Evolutionary conservation across 495 filamentous ascomycete species (phyloP).

Genomic region (Annulohypoxylon bovei): DNA sequence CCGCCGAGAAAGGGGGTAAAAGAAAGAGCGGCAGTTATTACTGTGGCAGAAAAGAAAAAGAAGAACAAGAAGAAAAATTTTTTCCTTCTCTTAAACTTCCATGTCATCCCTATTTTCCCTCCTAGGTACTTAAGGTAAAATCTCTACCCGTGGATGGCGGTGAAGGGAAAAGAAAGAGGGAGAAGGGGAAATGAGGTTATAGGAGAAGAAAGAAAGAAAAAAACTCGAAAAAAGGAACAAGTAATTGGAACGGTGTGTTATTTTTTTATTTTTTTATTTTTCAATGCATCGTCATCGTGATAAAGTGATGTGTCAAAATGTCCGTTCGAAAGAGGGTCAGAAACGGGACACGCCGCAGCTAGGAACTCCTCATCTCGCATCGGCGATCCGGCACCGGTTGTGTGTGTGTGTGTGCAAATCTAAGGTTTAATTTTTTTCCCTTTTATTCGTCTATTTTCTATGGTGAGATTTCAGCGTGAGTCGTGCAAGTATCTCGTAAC

Average conservation of each 20-base stretch:
- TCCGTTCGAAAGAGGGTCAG: constrained; percentile 5
- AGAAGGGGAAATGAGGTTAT: background rate
- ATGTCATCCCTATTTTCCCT: constrained; percentile 3
- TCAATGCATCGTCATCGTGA: constrained; percentile 21
- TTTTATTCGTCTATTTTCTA: no score
- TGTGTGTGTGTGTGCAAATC: constrained; percentile 25
- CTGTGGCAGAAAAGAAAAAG: constrained; percentile 12
- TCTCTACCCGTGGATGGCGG: constrained; percentile 3
- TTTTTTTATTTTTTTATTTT: background rate
- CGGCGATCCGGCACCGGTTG: constrained; percentile 35
- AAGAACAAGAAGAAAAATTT: background rate
- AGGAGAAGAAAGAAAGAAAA: background rate
- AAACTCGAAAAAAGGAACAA: background rate
- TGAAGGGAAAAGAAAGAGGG: constrained; percentile 23
- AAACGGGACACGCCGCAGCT: constrained; percentile 22
- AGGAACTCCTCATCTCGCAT: constrained; percentile 39
- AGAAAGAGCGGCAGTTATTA: constrained; percentile 13
- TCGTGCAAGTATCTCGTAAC: constrained; percentile 20
- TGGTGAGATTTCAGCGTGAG: constrained; percentile 24
- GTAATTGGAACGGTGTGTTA: background rate
- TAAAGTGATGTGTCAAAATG: constrained; percentile 31
- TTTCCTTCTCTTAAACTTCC: background rate
- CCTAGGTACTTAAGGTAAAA: background rate
- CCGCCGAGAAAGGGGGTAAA: constrained; percentile 18
- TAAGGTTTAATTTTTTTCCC: constrained; percentile 12